Evolutionary conservation across 495 filamentous ascomycete species (phyloP), one percentile per base, ranked within the genome.

Genomic region (Aspergillus kassunensis): DNA sequence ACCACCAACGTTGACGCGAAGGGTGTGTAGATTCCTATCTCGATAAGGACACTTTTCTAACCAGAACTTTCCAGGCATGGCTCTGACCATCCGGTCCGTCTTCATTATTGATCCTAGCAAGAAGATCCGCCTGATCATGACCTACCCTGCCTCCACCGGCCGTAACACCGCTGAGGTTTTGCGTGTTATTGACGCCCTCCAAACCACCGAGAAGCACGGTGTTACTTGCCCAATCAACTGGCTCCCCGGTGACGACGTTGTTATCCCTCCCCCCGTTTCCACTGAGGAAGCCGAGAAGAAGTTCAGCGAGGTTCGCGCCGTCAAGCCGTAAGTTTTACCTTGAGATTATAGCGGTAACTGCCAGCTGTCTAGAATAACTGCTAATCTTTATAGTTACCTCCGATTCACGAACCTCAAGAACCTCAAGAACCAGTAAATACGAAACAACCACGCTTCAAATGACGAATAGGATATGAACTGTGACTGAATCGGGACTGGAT

Each of bases 101-200:
- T 98, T 97, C 81, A 79, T 97, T 77, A 95, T 98, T 71, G 93
- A 97, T 79, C 95, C 93, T 49, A 95, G 86, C 81, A 97, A 97
- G 84, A 91, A 85, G 61, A 97, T 97, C 72, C 90, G 93, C 62
- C 84, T 90, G 63, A 97, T 96, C 70, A 81, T 97, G 56, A 86
- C 91, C 60, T 98, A 97, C 81, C 95, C 95, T 15, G 93, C 95
- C 51, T 96, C 90, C 36, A 97, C 95, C 24, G 95, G 93, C 66
- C 90, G 93, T 63, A 98, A 97, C 77, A 88, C 89, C 51, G 91
- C 90, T 59, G 93, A 97, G 76, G 89, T 98, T 49, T 83, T 98
- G 54, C 89, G 95, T 63, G 86, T 97, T 47, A 79, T 98, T 66
- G 91, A 97, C 78, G 95, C 90, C 42, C 85, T 97, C 51, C 91